Percentiles rank a stretch among this genome's conserved stretches.
Conservation (phyloP, 192 early-diverging fungal species). For the Rhizoclosmatium sp. region DNA sequence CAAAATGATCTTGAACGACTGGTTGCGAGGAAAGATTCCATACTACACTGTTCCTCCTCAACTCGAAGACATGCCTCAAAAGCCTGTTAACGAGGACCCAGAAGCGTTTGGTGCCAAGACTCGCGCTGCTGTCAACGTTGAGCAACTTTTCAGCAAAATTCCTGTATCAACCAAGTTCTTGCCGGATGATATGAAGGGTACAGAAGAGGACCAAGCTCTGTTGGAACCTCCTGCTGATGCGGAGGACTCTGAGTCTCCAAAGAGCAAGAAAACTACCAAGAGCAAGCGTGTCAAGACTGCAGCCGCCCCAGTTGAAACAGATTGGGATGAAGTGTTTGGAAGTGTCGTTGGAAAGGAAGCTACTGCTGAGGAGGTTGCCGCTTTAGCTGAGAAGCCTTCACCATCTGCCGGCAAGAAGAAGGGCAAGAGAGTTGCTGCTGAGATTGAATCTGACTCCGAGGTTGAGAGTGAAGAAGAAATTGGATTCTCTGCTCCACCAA, state of each 20-base stretch:
- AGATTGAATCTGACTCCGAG: constrained; percentile 26
- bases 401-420: constrained; percentile 55
- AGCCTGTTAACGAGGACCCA: neutral
- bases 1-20: constrained; percentile 99
- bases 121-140: constrained; percentile 60
- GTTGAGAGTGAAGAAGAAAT: constrained; percentile 41
- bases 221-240: constrained; percentile 52
- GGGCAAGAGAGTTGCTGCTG: constrained; percentile 46
- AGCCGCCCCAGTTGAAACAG: constrained; percentile 57
- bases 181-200: constrained; percentile 80
- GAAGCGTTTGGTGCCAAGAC: constrained; percentile 1
- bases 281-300: constrained; percentile 47
- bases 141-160: constrained; percentile 93
- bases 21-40: constrained; percentile 96
- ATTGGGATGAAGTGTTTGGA: constrained; percentile 91
- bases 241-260: constrained; percentile 33
- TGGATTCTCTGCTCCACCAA: constrained; percentile 10
- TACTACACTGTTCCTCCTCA: constrained; percentile 87
- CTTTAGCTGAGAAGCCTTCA: constrained; percentile 25
- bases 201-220: constrained; percentile 55
- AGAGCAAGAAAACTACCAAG: constrained; percentile 33
- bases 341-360: constrained; percentile 75
- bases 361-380: constrained; percentile 46
- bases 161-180: constrained; percentile 84
- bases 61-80: constrained; percentile 34